Conservation (phyloP, 2,329 filamentous ascomycete genomes). For the Fusarium sp. region DNA sequence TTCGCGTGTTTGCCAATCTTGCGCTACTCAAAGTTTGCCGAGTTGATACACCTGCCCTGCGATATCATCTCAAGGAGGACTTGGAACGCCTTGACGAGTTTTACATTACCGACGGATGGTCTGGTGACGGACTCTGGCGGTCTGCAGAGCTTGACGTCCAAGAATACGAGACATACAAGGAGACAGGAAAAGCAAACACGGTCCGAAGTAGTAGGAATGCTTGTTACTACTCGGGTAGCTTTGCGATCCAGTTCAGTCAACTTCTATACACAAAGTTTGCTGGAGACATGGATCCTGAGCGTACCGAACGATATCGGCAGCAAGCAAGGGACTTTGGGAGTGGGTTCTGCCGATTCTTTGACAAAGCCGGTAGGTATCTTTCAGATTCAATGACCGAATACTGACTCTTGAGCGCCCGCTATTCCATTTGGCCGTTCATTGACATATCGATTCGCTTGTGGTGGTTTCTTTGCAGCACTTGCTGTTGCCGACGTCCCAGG, state of each 20-base stretch:
- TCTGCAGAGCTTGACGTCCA: background rate
- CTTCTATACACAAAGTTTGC: slow-evolving; percentile 59
- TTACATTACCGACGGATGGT: background rate
- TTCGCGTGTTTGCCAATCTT: slow-evolving; percentile 61
- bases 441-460: slow-evolving; percentile 63
- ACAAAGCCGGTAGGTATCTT: slow-evolving; percentile 52
- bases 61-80: background rate
- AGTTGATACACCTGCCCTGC: background rate
- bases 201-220: slow-evolving; percentile 48
- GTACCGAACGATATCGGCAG: slow-evolving; percentile 51
- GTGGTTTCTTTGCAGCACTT: slow-evolving; percentile 59
- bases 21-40: slow-evolving; percentile 55
- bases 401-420: slow-evolving; percentile 52
- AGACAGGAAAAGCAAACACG: slow-evolving; percentile 6
- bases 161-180: background rate
- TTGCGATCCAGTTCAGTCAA: slow-evolving; percentile 64
- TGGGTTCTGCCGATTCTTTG: slow-evolving; percentile 61
- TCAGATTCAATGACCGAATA: background rate
- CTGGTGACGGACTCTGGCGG: background rate
- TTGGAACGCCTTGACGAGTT: background rate
- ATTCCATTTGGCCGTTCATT: slow-evolving; percentile 64
- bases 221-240: slow-evolving; percentile 65
- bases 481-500: slow-evolving; percentile 54
- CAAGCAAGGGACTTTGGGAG: slow-evolving; percentile 55
- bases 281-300: slow-evolving; percentile 52